Percentiles rank a stretch among this genome's conserved stretches.
Conservation (phyloP, 2,329 filamentous ascomycete species). For the Tolypocladium endophyticum region DNA sequence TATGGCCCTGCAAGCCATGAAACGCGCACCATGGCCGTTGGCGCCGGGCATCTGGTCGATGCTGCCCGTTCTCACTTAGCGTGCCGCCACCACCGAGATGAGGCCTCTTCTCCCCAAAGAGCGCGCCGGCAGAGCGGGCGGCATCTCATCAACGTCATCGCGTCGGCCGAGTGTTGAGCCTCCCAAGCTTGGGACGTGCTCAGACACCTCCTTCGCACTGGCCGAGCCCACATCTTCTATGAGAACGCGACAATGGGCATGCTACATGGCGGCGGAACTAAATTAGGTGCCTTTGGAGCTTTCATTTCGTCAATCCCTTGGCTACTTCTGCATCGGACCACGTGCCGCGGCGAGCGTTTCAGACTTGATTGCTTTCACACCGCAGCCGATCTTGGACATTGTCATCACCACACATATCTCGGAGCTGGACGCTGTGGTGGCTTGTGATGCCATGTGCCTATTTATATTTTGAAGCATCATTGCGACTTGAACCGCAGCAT, state of each 20-base stretch:
- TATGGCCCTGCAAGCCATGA: conserved; percentile 4
- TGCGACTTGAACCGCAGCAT: background rate
- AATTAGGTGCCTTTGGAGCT: too few species aligned
- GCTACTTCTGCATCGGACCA: background rate
- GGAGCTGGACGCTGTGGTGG: background rate
- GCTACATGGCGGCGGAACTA: too few species aligned
- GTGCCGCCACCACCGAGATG: background rate
- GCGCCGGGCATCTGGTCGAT: background rate
- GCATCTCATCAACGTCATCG: background rate
- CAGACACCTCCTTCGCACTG: background rate
- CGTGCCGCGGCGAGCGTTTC: background rate
- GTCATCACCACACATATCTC: background rate
- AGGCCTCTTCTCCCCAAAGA: background rate
- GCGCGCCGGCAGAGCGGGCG: background rate
- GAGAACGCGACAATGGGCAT: background rate
- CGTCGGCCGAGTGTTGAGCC: background rate
- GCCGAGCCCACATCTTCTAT: background rate
- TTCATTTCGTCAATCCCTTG: too few species aligned
- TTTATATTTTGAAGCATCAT: background rate
- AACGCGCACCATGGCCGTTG: conserved; percentile 6
- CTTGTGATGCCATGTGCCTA: background rate
- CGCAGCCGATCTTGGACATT: background rate
- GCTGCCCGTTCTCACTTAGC: background rate
- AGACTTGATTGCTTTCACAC: background rate
- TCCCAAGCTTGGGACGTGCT: too few species aligned